phyloP scores from a whole-genome alignment of 202 grass and related monocot genomes.

The Zoysia matrella region DNA sequence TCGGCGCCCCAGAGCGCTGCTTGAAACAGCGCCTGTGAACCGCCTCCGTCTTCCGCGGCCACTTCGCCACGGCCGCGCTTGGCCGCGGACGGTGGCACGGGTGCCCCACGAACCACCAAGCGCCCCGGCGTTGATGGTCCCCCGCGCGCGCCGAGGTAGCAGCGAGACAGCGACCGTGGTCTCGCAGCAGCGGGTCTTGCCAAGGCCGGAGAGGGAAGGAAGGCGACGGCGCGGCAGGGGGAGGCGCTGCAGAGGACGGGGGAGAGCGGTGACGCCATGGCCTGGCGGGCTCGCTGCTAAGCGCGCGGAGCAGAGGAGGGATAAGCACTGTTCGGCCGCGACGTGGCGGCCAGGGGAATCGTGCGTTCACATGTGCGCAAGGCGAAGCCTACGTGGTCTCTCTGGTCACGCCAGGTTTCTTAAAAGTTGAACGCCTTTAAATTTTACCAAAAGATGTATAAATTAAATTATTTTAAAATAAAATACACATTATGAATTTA shows the following conservation, averaged over 20 bases:
- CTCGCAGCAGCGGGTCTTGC: not conserved
- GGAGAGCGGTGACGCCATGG: constrained; percentile 44
- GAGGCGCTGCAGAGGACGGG: constrained; percentile 33
- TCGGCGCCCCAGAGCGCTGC: constrained; percentile 67
- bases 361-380: constrained; percentile 9
- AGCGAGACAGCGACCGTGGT: not conserved
- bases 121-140: not conserved
- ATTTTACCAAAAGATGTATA: too few relatives aligned
- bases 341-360: constrained; percentile 5
- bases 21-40: constrained; percentile 43
- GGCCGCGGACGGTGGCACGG: constrained; percentile 7
- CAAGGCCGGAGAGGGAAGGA: not conserved
- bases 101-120: not conserved
- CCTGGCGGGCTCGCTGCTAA: not conserved
- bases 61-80: constrained; percentile 39
- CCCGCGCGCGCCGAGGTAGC: not conserved
- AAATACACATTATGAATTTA: too few relatives aligned
- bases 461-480: too few relatives aligned
- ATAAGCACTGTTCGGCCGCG: constrained; percentile 2
- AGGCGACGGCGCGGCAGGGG: not conserved
- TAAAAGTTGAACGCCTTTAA: too few relatives aligned
- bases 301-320: not conserved
- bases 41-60: constrained; percentile 8
- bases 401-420: constrained; percentile 14
- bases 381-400: too few relatives aligned